phyloP scores from a whole-genome alignment of 2,329 filamentous ascomycete genomes.

The Alternaria ethzedia region DNA sequence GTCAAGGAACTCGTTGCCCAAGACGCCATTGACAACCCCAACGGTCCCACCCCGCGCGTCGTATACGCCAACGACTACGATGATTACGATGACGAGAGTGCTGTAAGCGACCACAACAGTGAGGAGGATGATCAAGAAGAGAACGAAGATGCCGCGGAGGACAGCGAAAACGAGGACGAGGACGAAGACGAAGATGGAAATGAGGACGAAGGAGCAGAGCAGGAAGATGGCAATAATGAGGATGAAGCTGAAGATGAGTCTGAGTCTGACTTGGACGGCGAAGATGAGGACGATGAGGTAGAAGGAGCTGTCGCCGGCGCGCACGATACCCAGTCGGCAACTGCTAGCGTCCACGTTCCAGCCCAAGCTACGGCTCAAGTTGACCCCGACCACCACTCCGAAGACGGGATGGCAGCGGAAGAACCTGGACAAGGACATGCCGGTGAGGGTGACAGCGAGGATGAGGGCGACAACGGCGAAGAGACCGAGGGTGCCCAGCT shows the following conservation, averaged over 20 bases:
- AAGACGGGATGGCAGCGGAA: constrained; percentile 1
- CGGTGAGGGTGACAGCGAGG: neutral
- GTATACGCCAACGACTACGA: constrained; percentile 16
- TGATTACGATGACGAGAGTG: constrained; percentile 12
- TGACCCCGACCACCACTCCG: neutral
- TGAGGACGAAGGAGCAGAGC: constrained; percentile 9
- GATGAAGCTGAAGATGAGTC: constrained; percentile 1
- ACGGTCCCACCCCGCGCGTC: constrained; percentile 8
- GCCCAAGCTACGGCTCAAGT: neutral
- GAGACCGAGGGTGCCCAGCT: neutral
- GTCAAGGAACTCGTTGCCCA: constrained; percentile 23
- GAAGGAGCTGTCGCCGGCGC: neutral
- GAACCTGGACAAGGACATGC: neutral
- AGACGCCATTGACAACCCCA: constrained; percentile 14
- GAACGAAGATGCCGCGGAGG: constrained; percentile 7
- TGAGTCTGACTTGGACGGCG: neutral
- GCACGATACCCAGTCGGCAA: neutral
- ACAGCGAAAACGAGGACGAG: constrained; percentile 7
- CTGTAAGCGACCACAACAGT: constrained; percentile 14
- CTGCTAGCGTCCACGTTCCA: neutral
- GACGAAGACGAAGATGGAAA: constrained; percentile 11
- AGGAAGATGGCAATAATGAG: constrained; percentile 8
- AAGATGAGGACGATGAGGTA: constrained; percentile 1
- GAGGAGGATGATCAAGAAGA: constrained; percentile 19
- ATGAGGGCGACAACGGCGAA: neutral